Evolutionary conservation across 345 rosid genomes (phyloP).

Genomic region (Carallia pectinifolia): DNA sequence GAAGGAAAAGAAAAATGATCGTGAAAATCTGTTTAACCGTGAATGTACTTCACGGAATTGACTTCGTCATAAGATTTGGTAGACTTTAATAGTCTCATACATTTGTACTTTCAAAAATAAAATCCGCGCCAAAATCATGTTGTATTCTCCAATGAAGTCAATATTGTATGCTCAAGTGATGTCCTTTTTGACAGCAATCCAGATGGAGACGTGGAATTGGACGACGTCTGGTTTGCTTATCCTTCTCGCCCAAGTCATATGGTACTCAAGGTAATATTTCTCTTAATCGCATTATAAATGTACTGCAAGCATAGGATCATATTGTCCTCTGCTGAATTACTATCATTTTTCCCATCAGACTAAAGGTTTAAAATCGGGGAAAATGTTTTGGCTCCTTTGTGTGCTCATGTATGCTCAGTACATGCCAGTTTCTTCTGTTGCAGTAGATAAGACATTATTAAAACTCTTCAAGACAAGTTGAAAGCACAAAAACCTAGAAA

Average conservation of each 20-base stretch:
- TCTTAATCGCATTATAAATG: neutral
- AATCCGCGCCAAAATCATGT: neutral
- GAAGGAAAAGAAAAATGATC: neutral
- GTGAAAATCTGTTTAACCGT: neutral
- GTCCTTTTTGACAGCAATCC: constrained; percentile 51
- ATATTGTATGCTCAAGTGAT: neutral
- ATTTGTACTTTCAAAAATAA: neutral
- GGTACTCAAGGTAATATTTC: constrained; percentile 74
- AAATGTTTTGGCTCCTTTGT: too few relatives aligned
- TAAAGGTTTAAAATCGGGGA: too few relatives aligned
- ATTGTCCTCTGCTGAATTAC: too few relatives aligned
- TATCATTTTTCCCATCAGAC: too few relatives aligned
- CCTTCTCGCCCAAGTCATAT: constrained; percentile 93
- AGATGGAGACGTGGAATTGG: constrained; percentile 82
- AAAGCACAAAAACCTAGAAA: too few relatives aligned
- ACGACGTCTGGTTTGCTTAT: constrained; percentile 95
- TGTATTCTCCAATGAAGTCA: neutral
- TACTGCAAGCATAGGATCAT: neutral
- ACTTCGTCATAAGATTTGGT: neutral
- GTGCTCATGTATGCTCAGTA: too few relatives aligned
- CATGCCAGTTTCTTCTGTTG: too few relatives aligned
- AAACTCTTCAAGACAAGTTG: too few relatives aligned
- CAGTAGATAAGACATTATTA: too few relatives aligned
- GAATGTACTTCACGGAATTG: neutral
- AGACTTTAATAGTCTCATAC: neutral